Base-by-base conservation (phyloP, 148 eudicot species). In the Tetragonia tetragonoides region DNA sequence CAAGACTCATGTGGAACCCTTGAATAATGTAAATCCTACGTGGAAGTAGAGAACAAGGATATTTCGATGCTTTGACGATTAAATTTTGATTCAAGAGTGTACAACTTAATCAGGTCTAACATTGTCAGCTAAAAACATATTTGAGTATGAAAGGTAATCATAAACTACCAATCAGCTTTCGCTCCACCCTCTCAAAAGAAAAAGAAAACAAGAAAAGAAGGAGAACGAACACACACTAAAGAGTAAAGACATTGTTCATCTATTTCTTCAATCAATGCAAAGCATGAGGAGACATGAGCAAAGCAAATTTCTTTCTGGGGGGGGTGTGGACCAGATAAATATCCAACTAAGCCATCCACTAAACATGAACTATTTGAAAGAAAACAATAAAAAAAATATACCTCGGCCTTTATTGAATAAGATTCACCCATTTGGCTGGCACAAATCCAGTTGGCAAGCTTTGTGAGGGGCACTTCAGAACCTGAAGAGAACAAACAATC, bases 371-470 rank as follows among this genome's bases (percentile, higher is more conserved):
- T 24, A 9, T 56, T 10, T 10, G 53, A 15, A 76, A 75, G 70
- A 74, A 37, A 54, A 75, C 41, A 63, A 49, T 51, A 41, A 3
- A 41, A 41, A 28, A 28, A 28, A 28, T 28, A 2, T 80, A 94
- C 98, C 98, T 91, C 85, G 51, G 77, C 59, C 40, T 53, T 77
- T 49, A 2, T 63, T 59, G 70, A 23, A 81, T 34, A 56, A 77
- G 87, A 60, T 79, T 83, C 86, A 63, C 78, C 88, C 71, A 81
- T 79, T 75, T 84, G 86, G 61, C 78, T 87, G 24, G 87, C 79
- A 85, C 92, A 88, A 83, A 95, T 91, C 74, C 90, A 85, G 68
- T 90, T 87, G 14, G 97, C 97, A 86, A 95, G 90, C 79, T 85
- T 88, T 21, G 80, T 23, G 54, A 95, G 59, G 12, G 94, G 88